Conservation (phyloP, 768 basidiomycete species). For the Daedalea quercina region DNA sequence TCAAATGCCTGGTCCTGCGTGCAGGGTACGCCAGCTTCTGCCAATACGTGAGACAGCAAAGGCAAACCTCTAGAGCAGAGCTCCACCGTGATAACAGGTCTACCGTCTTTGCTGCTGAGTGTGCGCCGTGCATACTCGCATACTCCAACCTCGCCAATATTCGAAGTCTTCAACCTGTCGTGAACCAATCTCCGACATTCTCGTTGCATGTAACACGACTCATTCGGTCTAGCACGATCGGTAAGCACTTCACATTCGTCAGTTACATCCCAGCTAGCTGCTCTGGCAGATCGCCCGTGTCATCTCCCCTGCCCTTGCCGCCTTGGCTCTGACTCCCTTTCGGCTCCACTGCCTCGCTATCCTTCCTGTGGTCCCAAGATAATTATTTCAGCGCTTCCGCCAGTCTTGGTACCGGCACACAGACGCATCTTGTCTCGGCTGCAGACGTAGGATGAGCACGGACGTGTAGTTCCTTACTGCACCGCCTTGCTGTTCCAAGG, state of each 20-base stretch:
- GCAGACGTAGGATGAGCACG: constrained; percentile 64
- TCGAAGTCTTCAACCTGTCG: constrained; percentile 24
- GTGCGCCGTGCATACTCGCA: constrained; percentile 47
- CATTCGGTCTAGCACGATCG: constrained; percentile 71
- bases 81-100: constrained; percentile 99
- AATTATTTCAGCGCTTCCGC: too few species aligned
- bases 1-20: constrained; percentile 87
- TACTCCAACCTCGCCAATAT: constrained; percentile 34
- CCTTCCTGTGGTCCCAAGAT: constrained; percentile 64
- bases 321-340: constrained; percentile 44
- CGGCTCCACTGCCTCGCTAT: constrained; percentile 72
- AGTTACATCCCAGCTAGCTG: constrained; percentile 70
- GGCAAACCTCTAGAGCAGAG: constrained; percentile 74
- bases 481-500: constrained; percentile 47
- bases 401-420: too few species aligned
- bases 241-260: constrained; percentile 52
- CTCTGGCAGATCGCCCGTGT: constrained; percentile 68
- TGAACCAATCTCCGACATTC: background rate
- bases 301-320: constrained; percentile 41
- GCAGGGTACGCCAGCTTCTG: background rate
- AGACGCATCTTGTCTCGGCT: constrained; percentile 84
- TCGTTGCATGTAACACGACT: constrained; percentile 19
- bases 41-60: constrained; percentile 15
- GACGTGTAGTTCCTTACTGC: constrained; percentile 58
- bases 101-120: constrained; percentile 51